These are phyloP conservation scores for Crithidia acanthocephali DNA, from an alignment of 208 protist genomes.

Conservation along the genomic window DNA sequence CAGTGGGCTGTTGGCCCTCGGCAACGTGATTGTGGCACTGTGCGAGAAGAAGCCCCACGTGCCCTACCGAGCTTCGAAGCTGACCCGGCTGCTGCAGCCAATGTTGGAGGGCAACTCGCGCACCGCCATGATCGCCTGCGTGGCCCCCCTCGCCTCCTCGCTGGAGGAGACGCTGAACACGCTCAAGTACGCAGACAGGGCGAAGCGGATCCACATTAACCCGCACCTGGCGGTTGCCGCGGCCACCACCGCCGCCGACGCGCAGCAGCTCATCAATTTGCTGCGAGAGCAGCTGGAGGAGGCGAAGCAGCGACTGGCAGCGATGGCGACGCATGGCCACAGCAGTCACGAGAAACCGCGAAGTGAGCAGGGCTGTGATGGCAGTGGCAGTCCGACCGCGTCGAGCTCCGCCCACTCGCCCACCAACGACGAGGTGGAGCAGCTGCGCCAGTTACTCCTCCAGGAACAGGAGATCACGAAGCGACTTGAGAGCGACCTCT, in stretches of 20 bases:
- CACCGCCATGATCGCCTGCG: slow-evolving; percentile 96
- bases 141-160: slow-evolving; percentile 86
- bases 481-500: slow-evolving; percentile 84
- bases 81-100: slow-evolving; percentile 95
- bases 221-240: slow-evolving; percentile 60
- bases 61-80: slow-evolving; percentile 95
- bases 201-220: slow-evolving; percentile 93
- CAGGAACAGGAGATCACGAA: slow-evolving; percentile 56
- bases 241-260: slow-evolving; percentile 39
- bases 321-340: neutral
- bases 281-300: slow-evolving; percentile 73
- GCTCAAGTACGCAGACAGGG: slow-evolving; percentile 96
- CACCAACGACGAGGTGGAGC: slow-evolving; percentile 13
- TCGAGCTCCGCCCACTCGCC: neutral
- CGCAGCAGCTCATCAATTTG: slow-evolving; percentile 58
- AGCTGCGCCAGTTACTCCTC: slow-evolving; percentile 38
- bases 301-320: slow-evolving; percentile 44
- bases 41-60: slow-evolving; percentile 86
- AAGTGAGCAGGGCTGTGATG: neutral
- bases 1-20: slow-evolving; percentile 91
- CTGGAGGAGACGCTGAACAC: slow-evolving; percentile 97
- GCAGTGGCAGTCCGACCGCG: neutral
- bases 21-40: slow-evolving; percentile 94
- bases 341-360: neutral
- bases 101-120: slow-evolving; percentile 91